Evolutionary conservation across 352 stramenopile species (phyloP).

Genomic region (Phytophthora citrophthora): DNA sequence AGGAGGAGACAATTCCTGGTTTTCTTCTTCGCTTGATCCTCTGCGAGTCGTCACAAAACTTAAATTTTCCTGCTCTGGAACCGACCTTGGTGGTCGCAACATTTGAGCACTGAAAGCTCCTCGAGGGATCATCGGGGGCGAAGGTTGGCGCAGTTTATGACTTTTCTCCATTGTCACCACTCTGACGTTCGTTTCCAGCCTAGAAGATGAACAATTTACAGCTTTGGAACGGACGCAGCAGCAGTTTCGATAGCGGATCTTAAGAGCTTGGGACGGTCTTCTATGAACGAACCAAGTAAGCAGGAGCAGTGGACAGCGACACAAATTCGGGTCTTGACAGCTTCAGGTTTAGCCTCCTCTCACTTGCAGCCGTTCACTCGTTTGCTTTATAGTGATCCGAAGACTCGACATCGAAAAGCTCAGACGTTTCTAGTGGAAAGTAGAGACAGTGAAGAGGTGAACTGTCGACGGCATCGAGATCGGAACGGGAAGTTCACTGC

Average conservation of each 20-base stretch:
- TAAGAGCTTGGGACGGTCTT: neutral
- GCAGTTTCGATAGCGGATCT: constrained; percentile 33
- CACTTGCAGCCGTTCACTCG: constrained; percentile 56
- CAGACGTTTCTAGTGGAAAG: constrained; percentile 27
- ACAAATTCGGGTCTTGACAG: constrained; percentile 38
- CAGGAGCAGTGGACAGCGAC: constrained; percentile 31
- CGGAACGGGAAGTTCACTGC: constrained; percentile 50
- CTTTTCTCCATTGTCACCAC: constrained; percentile 23
- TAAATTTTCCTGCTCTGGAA: constrained; percentile 21
- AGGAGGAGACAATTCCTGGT: constrained; percentile 25
- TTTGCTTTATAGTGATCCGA: constrained; percentile 48
- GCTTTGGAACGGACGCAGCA: constrained; percentile 22
- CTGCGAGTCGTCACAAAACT: constrained; percentile 17
- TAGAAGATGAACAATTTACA: constrained; percentile 5
- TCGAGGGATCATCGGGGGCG: constrained; percentile 25
- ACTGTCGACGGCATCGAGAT: constrained; percentile 30
- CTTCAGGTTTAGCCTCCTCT: constrained; percentile 49
- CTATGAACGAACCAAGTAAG: constrained; percentile 5
- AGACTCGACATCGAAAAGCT: constrained; percentile 8
- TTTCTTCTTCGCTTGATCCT: constrained; percentile 10
- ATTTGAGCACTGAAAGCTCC: constrained; percentile 50
- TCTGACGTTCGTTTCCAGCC: constrained; percentile 14
- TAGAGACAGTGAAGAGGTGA: constrained; percentile 15
- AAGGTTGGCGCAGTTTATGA: constrained; percentile 20
- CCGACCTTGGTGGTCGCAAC: constrained; percentile 28